phyloP scores from a whole-genome alignment of 768 basidiomycete species.

The Cystobasidium onofrii region DNA sequence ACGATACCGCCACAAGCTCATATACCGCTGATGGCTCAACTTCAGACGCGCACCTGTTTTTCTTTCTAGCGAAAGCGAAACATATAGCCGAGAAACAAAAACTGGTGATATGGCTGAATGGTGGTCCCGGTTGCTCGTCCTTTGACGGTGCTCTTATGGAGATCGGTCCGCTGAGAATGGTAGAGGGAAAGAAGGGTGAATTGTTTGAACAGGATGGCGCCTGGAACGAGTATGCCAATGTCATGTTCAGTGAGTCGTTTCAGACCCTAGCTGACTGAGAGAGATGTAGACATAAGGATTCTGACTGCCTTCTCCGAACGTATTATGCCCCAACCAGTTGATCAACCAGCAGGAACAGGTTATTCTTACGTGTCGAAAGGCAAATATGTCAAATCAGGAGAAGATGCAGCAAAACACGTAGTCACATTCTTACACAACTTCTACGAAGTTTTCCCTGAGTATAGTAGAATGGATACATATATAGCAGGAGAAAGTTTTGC shows the following conservation, averaged over 20 bases:
- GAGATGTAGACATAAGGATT: too few relatives aligned
- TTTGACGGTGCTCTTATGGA: slow-evolving; percentile 41
- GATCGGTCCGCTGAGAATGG: slow-evolving; percentile 36
- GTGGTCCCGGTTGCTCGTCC: slow-evolving; percentile 78
- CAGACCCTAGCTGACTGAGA: too few relatives aligned
- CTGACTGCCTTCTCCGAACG: too few relatives aligned
- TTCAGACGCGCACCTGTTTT: slow-evolving; percentile 66
- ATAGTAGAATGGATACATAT: slow-evolving; percentile 73
- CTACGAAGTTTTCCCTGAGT: slow-evolving; percentile 85
- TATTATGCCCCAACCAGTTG: slow-evolving; percentile 54
- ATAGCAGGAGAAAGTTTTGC: slow-evolving; percentile 93
- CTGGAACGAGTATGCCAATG: slow-evolving; percentile 44
- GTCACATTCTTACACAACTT: slow-evolving; percentile 78
- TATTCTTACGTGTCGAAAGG: slow-evolving; percentile 82
- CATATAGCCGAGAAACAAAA: slow-evolving; percentile 78
- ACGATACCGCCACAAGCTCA: background rate
- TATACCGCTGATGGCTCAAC: slow-evolving; percentile 49
- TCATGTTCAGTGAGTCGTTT: slow-evolving; percentile 39
- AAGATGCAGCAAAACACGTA: slow-evolving; percentile 68
- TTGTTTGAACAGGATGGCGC: slow-evolving; percentile 36
- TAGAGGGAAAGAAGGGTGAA: slow-evolving; percentile 14
- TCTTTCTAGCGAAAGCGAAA: slow-evolving; percentile 73
- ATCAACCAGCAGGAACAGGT: slow-evolving; percentile 95
- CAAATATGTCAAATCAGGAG: slow-evolving; percentile 68
- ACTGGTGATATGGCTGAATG: slow-evolving; percentile 94